phyloP scores from a whole-genome alignment of 2,329 filamentous ascomycete species.

The Hymenoscyphus salicellus region DNA sequence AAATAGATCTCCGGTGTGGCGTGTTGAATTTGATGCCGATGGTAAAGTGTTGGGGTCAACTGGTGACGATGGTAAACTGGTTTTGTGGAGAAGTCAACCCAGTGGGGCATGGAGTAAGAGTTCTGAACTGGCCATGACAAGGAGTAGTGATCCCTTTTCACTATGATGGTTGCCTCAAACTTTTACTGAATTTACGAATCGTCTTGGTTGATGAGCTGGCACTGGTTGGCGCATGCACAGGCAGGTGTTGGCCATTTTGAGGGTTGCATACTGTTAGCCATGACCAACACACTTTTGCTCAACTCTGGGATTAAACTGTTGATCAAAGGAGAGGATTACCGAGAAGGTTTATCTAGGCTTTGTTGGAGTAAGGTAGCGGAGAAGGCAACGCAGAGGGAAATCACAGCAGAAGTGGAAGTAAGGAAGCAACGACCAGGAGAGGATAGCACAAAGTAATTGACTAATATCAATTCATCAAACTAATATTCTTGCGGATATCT shows the following conservation, averaged over 20 bases:
- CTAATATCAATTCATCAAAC: not conserved
- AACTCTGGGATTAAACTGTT: not conserved
- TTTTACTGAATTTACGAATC: not conserved
- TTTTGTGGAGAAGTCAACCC: constrained; percentile 56
- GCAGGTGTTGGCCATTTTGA: not conserved
- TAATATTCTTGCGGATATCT: not conserved
- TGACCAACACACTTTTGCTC: not conserved
- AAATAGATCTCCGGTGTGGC: constrained; percentile 71
- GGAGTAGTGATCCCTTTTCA: not conserved
- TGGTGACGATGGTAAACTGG: constrained; percentile 68
- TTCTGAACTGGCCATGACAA: constrained; percentile 33
- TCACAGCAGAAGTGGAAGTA: too few relatives aligned
- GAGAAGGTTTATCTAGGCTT: too few relatives aligned
- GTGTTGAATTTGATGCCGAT: constrained; percentile 66
- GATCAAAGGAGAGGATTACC: too few relatives aligned
- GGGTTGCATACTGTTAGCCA: not conserved
- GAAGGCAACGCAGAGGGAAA: too few relatives aligned
- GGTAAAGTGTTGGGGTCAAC: constrained; percentile 73
- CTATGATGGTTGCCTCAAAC: not conserved
- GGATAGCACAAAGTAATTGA: not conserved
- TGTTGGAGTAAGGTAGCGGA: too few relatives aligned
- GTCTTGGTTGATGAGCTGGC: not conserved
- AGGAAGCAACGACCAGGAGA: too few relatives aligned
- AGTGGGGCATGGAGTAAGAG: constrained; percentile 34
- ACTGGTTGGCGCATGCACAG: not conserved